Percentiles rank a stretch among this genome's conserved stretches.
Evolutionary conservation across 306 rosid genomes (phyloP).

Genomic region (Castanea sativa): DNA sequence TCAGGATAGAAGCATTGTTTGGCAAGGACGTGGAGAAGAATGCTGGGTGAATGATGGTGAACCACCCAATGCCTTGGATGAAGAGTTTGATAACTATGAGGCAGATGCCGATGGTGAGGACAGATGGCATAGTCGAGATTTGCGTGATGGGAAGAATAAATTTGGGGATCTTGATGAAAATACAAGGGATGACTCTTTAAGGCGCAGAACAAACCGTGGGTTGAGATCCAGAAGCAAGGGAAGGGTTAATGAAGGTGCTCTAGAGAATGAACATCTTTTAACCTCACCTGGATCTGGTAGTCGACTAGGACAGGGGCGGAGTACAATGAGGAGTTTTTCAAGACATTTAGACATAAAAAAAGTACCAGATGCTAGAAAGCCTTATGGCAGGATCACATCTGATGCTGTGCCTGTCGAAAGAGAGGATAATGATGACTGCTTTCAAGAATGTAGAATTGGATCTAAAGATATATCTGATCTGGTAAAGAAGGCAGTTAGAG

Average conservation of each 20-base stretch:
- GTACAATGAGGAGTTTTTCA: slow-evolving; percentile 39
- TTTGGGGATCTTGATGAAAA: slow-evolving; percentile 71
- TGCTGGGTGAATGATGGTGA: slow-evolving; percentile 57
- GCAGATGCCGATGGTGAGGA: slow-evolving; percentile 61
- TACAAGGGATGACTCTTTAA: slow-evolving; percentile 69
- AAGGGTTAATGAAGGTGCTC: slow-evolving; percentile 63
- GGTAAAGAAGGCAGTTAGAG: slow-evolving; percentile 79
- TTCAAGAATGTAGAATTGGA: slow-evolving; percentile 77
- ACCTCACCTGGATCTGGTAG: slow-evolving; percentile 77
- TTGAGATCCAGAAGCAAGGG: slow-evolving; percentile 78
- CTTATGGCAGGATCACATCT: slow-evolving; percentile 32
- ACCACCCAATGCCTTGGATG: slow-evolving; percentile 52
- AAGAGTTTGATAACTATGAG: slow-evolving; percentile 38
- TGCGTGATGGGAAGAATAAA: slow-evolving; percentile 65
- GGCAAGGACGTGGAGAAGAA: slow-evolving; percentile 52
- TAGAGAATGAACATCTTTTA: slow-evolving; percentile 64
- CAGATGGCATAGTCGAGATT: slow-evolving; percentile 63
- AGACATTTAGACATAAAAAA: slow-evolving; percentile 59
- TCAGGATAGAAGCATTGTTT: slow-evolving; percentile 47
- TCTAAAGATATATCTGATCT: slow-evolving; percentile 66
- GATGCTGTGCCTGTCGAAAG: slow-evolving; percentile 58
- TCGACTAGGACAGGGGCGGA: slow-evolving; percentile 61
- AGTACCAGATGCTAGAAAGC: slow-evolving; percentile 55
- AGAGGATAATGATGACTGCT: slow-evolving; percentile 81
- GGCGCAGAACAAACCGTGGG: slow-evolving; percentile 78